Evolutionary conservation across 768 basidiomycete species (phyloP), one percentile per base, ranked within the genome.

Genomic region (Jaapia argillacea): DNA sequence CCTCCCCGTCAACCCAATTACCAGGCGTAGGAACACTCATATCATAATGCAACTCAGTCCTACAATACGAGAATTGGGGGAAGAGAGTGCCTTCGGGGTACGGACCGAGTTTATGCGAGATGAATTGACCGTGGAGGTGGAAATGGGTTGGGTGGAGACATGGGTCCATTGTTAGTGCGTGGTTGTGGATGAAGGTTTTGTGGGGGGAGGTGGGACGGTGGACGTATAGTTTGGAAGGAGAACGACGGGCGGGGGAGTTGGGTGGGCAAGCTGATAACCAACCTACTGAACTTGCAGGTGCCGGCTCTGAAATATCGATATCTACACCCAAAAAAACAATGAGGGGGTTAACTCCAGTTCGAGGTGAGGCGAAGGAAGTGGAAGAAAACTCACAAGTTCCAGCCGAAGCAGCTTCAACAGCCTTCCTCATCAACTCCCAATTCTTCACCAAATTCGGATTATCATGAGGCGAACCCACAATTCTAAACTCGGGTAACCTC

Each of bases 21-120:
- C 73, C 72, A 0, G 68, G 65, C 1, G 63, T 63, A 1, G 74
- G 68, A 3, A 70, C 63, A 24, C 71, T 71, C 36, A 82, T 75
- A 48, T 81, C 72, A 40, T 72, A 70, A 45, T 81, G 77, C 5
- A 80, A 42, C 2, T 57, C 42, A 1, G 76, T 74, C 0, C 68
- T 59, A 45, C 70, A 76, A 37, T 67, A 67, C 4, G 72, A 69
- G 50, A 82, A 80, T 20, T 71, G 66, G 0, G 77, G 79, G 0
- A 75, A 51, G 48, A 77, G 52, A 1, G 51, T 56, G 1, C 16
- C 38, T 42, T 67, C 64, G 1, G 77, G 74, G 2, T 43, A 41
- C 0, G 77, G 76, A 1, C 77, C 79, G 3, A 39, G 43, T 7
- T 65, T 56, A 40, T 73, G 66, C 0, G 71, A 65, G 18, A 79